Evolutionary conservation across 768 basidiomycete species (phyloP).

Genomic region (Sarcomyxa edulis): DNA sequence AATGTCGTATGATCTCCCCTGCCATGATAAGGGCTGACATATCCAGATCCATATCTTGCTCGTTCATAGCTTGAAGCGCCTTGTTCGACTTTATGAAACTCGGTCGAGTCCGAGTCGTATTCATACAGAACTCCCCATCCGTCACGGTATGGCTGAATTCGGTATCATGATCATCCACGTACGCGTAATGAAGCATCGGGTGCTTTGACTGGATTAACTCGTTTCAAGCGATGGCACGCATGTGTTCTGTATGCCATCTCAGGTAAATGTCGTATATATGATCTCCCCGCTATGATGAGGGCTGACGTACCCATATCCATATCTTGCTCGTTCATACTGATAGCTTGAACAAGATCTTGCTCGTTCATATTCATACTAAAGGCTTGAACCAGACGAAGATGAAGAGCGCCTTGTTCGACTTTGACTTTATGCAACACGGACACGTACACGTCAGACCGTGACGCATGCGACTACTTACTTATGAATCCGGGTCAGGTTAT

Average conservation of each 20-base stretch:
- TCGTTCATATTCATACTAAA: no score
- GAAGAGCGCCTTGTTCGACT: no score
- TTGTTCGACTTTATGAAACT: slow-evolving; percentile 95
- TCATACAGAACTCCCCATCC: slow-evolving; percentile 92
- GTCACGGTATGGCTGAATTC: slow-evolving; percentile 98
- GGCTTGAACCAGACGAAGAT: no score
- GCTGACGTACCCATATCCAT: no score
- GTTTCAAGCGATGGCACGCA: slow-evolving; percentile 97
- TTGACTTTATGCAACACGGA: no score
- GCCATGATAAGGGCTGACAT: no score
- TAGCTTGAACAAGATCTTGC: slow-evolving; percentile 88
- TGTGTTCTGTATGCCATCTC: slow-evolving; percentile 94
- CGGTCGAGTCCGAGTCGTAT: slow-evolving; percentile 87
- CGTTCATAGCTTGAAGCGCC: no score
- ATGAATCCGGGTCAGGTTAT: slow-evolving; percentile 78
- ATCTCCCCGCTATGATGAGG: not conserved
- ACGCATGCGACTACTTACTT: slow-evolving; percentile 78
- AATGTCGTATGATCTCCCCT: no score
- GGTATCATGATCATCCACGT: no score
- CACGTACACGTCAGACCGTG: slow-evolving; percentile 92
- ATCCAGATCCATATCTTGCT: no score
- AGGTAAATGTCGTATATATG: slow-evolving; percentile 49
- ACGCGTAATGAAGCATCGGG: slow-evolving; percentile 97
- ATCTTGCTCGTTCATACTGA: not conserved
- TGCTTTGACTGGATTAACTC: slow-evolving; percentile 86